Percentiles rank a stretch among this genome's conserved stretches.
Evolutionary conservation across 2,329 filamentous ascomycete genomes (phyloP).

Genomic region (Magnaporthiopsis incrustans): DNA sequence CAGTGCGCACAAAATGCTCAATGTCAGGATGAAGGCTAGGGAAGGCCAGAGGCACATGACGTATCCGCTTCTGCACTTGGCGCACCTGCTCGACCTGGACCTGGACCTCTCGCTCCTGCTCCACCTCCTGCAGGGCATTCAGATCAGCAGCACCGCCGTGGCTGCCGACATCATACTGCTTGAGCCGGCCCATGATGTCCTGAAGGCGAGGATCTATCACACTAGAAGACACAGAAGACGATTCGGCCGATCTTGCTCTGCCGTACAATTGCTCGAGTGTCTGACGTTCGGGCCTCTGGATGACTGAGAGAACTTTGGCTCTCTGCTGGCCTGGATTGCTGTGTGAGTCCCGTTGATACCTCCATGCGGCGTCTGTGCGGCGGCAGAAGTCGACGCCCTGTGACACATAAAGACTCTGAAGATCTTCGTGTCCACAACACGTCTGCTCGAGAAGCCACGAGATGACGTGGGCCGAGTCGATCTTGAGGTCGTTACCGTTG

Average conservation of each 20-base stretch:
- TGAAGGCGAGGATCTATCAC: constrained; percentile 14
- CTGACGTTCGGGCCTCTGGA: constrained; percentile 47
- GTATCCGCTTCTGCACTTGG: too few relatives aligned
- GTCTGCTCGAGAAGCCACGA: constrained; percentile 58
- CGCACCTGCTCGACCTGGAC: constrained; percentile 50
- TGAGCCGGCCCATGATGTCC: too few relatives aligned
- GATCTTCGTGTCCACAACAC: constrained; percentile 49
- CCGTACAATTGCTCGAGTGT: constrained; percentile 51
- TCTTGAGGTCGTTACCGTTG: background rate
- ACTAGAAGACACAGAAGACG: constrained; percentile 14
- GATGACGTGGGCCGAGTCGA: constrained; percentile 35
- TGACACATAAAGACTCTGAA: constrained; percentile 48
- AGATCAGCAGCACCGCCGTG: constrained; percentile 15
- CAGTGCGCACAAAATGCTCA: too few relatives aligned
- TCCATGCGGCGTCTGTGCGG: constrained; percentile 38
- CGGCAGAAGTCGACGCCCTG: constrained; percentile 56
- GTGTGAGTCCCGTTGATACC: constrained; percentile 32
- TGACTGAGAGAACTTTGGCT: constrained; percentile 29
- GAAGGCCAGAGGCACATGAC: too few relatives aligned
- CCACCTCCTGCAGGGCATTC: constrained; percentile 50
- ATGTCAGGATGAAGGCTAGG: too few relatives aligned
- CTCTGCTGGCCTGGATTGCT: constrained; percentile 21
- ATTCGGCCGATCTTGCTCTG: constrained; percentile 14
- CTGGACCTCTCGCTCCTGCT: constrained; percentile 52
- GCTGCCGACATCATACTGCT: constrained; percentile 23